Conservation (phyloP, 495 filamentous ascomycete species). For the Lasiosphaeriaceae sp. region DNA sequence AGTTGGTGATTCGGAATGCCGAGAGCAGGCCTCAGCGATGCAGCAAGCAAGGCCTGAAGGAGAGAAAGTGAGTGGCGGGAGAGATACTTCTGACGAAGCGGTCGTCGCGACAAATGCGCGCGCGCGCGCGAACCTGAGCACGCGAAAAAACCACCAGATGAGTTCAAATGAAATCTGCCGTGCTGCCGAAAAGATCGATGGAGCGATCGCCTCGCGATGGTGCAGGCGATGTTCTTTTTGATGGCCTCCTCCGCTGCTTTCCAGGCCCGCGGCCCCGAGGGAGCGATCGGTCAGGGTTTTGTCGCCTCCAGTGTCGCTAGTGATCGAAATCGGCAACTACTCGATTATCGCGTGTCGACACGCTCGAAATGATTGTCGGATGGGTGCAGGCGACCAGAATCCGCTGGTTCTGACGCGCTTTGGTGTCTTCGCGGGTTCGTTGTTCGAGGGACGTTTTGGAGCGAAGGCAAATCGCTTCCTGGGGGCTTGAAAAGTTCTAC, state of each 20-base stretch:
- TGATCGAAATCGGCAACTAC: constrained; percentile 10
- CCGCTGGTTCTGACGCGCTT: constrained; percentile 34
- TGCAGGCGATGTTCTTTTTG: constrained; percentile 11
- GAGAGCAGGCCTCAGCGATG: constrained; percentile 1
- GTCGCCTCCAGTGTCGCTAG: constrained; percentile 23
- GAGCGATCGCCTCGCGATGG: constrained; percentile 14
- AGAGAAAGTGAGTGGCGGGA: constrained; percentile 9
- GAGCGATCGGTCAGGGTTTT: constrained; percentile 24
- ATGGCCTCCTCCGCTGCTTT: constrained; percentile 33
- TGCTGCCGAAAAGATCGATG: constrained; percentile 20
- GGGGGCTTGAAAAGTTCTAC: constrained; percentile 31
- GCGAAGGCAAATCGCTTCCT: constrained; percentile 21
- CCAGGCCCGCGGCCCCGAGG: constrained; percentile 35
- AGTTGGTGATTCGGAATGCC: constrained; percentile 1
- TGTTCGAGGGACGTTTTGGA: constrained; percentile 28
- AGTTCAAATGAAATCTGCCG: constrained; percentile 8
- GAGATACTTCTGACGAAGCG: constrained; percentile 4
- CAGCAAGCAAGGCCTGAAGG: background rate
- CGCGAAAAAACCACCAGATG: constrained; percentile 3
- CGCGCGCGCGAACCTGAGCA: constrained; percentile 11
- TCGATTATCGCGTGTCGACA: constrained; percentile 24
- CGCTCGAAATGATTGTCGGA: constrained; percentile 25
- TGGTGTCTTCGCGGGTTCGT: constrained; percentile 28
- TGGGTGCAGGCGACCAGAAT: constrained; percentile 22
- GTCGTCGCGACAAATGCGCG: constrained; percentile 18